A percentile compares a stretch with the other conserved stretches of the same genome.
These are phyloP conservation scores for Suillus placidus DNA, from an alignment of 768 basidiomycete genomes.

Conservation along the genomic window DNA sequence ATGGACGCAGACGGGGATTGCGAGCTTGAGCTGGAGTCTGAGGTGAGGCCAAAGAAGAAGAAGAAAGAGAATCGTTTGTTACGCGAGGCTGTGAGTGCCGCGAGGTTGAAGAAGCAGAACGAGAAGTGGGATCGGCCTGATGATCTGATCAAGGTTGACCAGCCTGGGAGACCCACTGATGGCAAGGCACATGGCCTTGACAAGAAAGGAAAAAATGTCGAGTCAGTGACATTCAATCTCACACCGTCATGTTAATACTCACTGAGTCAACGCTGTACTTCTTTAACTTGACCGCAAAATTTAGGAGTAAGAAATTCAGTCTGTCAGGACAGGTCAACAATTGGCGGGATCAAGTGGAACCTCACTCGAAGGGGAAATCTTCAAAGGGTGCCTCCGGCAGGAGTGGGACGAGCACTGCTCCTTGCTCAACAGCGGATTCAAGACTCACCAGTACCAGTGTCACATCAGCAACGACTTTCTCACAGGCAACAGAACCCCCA, in stretches of 20 bases:
- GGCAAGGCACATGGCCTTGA: neutral
- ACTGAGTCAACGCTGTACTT: slow-evolving; percentile 11
- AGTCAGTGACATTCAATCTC: slow-evolving; percentile 2
- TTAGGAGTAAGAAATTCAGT: slow-evolving; percentile 3
- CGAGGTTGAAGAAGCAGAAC: neutral
- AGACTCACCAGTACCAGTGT: too few species aligned
- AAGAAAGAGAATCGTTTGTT: too few species aligned
- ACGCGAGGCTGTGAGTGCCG: too few species aligned
- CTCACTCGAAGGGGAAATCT: neutral
- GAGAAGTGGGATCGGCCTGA: neutral
- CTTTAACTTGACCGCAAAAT: neutral
- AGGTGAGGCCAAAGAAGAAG: too few species aligned
- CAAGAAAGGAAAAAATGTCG: neutral
- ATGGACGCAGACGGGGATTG: neutral
- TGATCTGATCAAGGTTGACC: neutral
- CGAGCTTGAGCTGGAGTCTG: too few species aligned
- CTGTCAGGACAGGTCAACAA: slow-evolving; percentile 3
- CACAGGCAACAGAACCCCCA: too few species aligned
- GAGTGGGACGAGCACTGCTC: too few species aligned
- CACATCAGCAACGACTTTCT: too few species aligned
- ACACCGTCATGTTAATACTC: slow-evolving; percentile 6
- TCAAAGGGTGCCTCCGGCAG: neutral
- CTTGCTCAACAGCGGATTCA: too few species aligned
- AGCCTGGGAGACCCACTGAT: neutral
- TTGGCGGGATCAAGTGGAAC: neutral